Percentiles rank a stretch among this genome's conserved stretches.
Conservation (phyloP, 768 basidiomycete genomes). For the Gelatoporia subvermispora region DNA sequence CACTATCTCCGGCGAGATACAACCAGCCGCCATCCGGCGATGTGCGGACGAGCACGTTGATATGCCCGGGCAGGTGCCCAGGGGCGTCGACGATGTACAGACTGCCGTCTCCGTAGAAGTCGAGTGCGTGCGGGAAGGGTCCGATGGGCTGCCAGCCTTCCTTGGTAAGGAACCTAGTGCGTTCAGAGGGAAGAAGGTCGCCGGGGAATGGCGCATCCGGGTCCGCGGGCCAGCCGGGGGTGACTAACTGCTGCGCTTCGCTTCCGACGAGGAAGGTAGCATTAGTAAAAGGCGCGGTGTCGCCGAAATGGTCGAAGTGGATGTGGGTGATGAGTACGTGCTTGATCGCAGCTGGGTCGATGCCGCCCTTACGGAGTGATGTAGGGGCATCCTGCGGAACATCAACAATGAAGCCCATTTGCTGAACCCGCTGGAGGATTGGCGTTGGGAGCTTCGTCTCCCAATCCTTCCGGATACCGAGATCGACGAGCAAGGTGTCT, state of each 20-base stretch:
- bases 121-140: slow-evolving; percentile 45
- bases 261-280: slow-evolving; percentile 46
- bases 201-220: slow-evolving; percentile 25
- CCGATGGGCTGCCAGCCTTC: slow-evolving; percentile 32
- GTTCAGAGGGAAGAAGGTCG: slow-evolving; percentile 10
- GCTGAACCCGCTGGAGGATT: slow-evolving; percentile 24
- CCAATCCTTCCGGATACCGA: slow-evolving; percentile 46
- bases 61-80: slow-evolving; percentile 51
- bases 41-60: slow-evolving; percentile 49
- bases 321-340: slow-evolving; percentile 47
- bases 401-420: background rate
- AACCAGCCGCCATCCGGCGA: slow-evolving; percentile 51
- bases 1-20: slow-evolving; percentile 48
- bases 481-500: slow-evolving; percentile 42
- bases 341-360: slow-evolving; percentile 37
- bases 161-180: slow-evolving; percentile 24
- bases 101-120: slow-evolving; percentile 55
- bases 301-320: slow-evolving; percentile 51
- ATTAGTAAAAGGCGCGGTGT: slow-evolving; percentile 41
- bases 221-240: slow-evolving; percentile 38
- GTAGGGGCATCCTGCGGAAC: slow-evolving; percentile 32
- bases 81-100: slow-evolving; percentile 54
- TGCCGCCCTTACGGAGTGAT: slow-evolving; percentile 46
- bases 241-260: slow-evolving; percentile 30
- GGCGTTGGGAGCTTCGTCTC: slow-evolving; percentile 31